Conservation (phyloP, 2,329 filamentous ascomycete genomes). For the Dothistroma pini region DNA sequence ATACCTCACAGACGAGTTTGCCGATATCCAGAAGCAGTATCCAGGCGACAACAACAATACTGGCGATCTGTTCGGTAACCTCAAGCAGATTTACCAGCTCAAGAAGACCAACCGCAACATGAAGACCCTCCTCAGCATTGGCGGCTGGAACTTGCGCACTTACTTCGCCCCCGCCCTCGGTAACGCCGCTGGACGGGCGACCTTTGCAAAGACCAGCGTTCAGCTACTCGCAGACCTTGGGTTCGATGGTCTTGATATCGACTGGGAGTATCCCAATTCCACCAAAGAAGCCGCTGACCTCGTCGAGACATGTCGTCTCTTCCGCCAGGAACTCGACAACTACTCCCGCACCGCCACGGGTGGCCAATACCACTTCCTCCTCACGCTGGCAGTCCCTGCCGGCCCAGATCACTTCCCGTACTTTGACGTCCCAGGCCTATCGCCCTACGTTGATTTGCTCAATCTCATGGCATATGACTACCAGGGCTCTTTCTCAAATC, state of each 20-base stretch:
- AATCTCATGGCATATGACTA: conserved; percentile 51
- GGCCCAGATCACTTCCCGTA: conserved; percentile 41
- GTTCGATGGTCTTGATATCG: conserved; percentile 37
- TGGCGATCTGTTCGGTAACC: conserved; percentile 58
- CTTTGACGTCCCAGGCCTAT: conserved; percentile 39
- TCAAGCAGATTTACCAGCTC: conserved; percentile 70
- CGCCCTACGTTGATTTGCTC: conserved; percentile 43
- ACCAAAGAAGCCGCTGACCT: conserved; percentile 39
- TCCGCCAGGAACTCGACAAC: conserved; percentile 37
- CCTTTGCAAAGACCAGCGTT: conserved; percentile 68
- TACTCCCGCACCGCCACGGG: conserved; percentile 28
- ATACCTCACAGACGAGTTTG: conserved; percentile 62
- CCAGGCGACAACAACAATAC: conserved; percentile 55
- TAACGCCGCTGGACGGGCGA: conserved; percentile 57
- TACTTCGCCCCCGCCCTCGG: conserved; percentile 70
- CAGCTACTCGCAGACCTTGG: conserved; percentile 64
- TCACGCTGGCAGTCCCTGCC: conserved; percentile 42
- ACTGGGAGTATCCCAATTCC: conserved; percentile 46
- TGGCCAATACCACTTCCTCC: conserved; percentile 37
- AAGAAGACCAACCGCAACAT: conserved; percentile 73
- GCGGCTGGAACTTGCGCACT: conserved; percentile 73
- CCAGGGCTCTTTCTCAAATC: conserved; percentile 55
- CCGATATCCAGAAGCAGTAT: conserved; percentile 67
- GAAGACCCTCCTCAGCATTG: conserved; percentile 76
- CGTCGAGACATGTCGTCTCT: conserved; percentile 30